Evolutionary conservation across 2,329 filamentous ascomycete genomes (phyloP), one percentile per base, ranked within the genome.

Genomic region (Cytospora paraplurivora): DNA sequence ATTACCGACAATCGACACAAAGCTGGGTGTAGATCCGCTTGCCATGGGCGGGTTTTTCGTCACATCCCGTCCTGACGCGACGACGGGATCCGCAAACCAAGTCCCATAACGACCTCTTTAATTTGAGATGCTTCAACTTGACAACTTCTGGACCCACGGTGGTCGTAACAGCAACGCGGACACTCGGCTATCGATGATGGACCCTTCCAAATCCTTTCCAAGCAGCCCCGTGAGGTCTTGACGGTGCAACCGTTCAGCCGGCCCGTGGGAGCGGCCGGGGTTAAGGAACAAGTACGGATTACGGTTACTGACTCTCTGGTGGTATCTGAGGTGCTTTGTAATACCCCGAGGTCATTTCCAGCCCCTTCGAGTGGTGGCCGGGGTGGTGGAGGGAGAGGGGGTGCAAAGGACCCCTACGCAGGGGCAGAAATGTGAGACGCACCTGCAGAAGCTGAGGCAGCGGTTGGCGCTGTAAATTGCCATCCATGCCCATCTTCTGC

Each of bases 371-470:
- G 10, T 47, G 44, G 44, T 17, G 44, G 44, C n/a, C 27, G 6
- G 47, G 34, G 33, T 60, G 51, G 58, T 49, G 27, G 54, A 27
- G 27, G 27, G 27, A 27, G 27, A 27, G 27, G 27, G 27, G 27
- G 27, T 2, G 4, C 27, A 27, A 27, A 27, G 27, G 27, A 27
- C 27, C 27, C 27, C 27, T 27, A 55, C 51, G 51, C 58, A 61
- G 50, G 50, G 56, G 56, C 27, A 8, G 21, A 15, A 38, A 3
- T 27, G 13, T 47, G 27, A 32, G 58, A 55, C 32, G 10, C 51
- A 47, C 51, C 38, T 61, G 59, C 59, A 61, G 59, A 47, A 49
- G 51, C 51, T 55, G 58, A 60, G 58, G 54, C 58, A 34, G 38
- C 50, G 51, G 38, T 33, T 19, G n/a, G 51, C n/a, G n/a, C 15